Conservation (phyloP, 2,329 filamentous ascomycete genomes). For the Colletotrichum theobromicola region DNA sequence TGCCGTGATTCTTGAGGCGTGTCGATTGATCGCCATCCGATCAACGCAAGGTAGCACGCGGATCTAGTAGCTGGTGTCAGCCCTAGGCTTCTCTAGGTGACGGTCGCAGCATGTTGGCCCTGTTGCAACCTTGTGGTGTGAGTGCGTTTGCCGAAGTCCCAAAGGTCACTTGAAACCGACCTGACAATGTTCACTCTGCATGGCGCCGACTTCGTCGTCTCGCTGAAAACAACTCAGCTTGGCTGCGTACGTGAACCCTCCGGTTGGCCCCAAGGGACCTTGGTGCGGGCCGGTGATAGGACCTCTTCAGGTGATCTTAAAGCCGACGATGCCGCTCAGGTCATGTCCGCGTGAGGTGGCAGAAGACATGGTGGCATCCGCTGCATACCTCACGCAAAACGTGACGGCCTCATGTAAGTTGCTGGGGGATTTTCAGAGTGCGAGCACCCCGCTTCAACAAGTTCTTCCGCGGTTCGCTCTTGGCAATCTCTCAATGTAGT, state of each 20-base stretch:
- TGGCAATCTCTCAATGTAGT: slow-evolving; percentile 6
- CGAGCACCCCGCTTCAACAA: neutral
- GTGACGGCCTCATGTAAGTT: neutral
- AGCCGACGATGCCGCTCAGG: neutral
- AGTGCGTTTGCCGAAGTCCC: neutral
- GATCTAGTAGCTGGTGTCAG: neutral
- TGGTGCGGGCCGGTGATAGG: neutral
- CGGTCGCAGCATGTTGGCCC: neutral
- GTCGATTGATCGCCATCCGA: slow-evolving; percentile 13
- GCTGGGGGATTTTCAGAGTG: neutral
- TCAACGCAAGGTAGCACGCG: neutral
- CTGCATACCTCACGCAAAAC: slow-evolving; percentile 3
- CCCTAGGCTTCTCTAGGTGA: slow-evolving; percentile 8
- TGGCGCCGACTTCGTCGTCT: neutral
- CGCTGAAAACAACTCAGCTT: neutral
- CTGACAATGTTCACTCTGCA: neutral
- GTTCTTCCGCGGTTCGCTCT: neutral
- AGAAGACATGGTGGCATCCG: neutral
- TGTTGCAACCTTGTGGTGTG: neutral
- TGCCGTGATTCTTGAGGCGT: neutral
- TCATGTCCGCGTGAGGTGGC: neutral
- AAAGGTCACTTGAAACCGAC: neutral
- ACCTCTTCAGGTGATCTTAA: neutral
- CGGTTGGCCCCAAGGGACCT: neutral
- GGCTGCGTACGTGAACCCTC: neutral